Conservation (phyloP, 2,329 filamentous ascomycete genomes). For the Pseudogymnoascus pannorum region DNA sequence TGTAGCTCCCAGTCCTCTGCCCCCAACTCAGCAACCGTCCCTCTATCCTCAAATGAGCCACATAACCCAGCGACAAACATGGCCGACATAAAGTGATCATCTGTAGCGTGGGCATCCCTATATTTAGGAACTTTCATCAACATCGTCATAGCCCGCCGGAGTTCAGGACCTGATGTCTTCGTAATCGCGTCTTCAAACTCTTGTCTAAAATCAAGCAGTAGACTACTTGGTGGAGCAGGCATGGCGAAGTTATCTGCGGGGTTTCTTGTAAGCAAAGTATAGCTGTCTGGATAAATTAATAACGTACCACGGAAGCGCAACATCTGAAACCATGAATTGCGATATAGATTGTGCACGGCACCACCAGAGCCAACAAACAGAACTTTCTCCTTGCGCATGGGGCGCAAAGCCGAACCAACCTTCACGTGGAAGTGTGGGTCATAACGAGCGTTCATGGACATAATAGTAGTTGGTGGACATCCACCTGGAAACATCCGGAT, state of each 20-base stretch:
- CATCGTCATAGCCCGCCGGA: constrained; percentile 49
- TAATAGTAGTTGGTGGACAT: constrained; percentile 59
- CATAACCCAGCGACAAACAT: constrained; percentile 55
- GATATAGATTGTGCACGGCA: constrained; percentile 63
- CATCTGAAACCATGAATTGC: constrained; percentile 62
- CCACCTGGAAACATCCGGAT: constrained; percentile 60
- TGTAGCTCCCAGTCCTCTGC: constrained; percentile 61
- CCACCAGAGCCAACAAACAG: constrained; percentile 54
- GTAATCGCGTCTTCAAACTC: constrained; percentile 53
- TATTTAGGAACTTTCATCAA: constrained; percentile 63
- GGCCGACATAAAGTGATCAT: constrained; percentile 63
- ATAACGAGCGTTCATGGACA: constrained; percentile 47
- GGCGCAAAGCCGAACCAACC: constrained; percentile 49
- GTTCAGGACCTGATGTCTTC: constrained; percentile 44
- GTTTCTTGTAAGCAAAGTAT: constrained; percentile 19
- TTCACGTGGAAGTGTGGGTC: constrained; percentile 50
- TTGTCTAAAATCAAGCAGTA: constrained; percentile 60
- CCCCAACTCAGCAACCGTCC: constrained; percentile 35
- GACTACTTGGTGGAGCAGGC: constrained; percentile 48
- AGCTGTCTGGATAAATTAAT: constrained; percentile 21
- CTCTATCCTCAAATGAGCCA: constrained; percentile 41
- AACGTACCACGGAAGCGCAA: constrained; percentile 33
- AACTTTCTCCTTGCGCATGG: constrained; percentile 45
- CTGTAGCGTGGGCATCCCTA: constrained; percentile 60
- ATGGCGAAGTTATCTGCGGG: constrained; percentile 51